Conservation (phyloP, 371 early-diverging fungal genomes). For the Encephalitozoon intestinalis region DNA sequence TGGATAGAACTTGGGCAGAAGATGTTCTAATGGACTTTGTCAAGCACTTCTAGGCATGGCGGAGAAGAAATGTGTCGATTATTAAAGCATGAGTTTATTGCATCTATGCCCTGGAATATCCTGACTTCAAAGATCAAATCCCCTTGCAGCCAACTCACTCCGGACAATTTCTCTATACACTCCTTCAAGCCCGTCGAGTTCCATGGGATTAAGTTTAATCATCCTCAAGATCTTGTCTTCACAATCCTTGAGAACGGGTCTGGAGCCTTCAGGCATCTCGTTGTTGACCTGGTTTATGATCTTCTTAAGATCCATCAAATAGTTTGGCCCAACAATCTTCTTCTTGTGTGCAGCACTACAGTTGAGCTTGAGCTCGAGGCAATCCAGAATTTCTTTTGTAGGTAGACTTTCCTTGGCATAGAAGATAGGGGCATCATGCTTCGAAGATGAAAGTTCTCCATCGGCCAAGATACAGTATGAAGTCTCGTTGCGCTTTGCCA, state of each 20-base stretch:
- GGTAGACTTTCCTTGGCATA: not conserved
- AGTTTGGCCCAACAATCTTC: conserved; percentile 14
- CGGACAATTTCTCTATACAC: conserved; percentile 27
- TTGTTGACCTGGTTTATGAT: conserved; percentile 25
- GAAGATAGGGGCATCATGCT: conserved; percentile 21
- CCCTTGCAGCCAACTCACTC: not conserved
- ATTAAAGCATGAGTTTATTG: not conserved
- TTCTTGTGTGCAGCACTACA: conserved; percentile 25
- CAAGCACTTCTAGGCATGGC: not conserved
- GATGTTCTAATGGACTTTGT: conserved; percentile 48
- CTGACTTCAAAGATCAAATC: not conserved
- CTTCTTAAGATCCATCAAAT: conserved; percentile 22
- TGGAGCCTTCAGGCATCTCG: not conserved
- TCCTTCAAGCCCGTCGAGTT: conserved; percentile 17
- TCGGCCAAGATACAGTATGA: conserved; percentile 11
- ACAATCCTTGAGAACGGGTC: conserved; percentile 25
- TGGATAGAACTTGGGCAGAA: conserved; percentile 46
- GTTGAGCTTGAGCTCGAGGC: conserved; percentile 5
- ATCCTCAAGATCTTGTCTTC: conserved; percentile 30
- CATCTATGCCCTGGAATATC: not conserved
- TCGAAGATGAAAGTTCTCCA: conserved; percentile 6
- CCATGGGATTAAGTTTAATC: not conserved
- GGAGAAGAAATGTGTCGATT: not conserved
- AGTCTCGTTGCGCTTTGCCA: conserved; percentile 31
- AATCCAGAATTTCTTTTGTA: conserved; percentile 6